A percentile compares a stretch with the other conserved stretches of the same genome.
These are phyloP conservation scores for Fusarium duplospermum DNA, from an alignment of 2,329 filamentous ascomycete genomes.

Conservation along the genomic window DNA sequence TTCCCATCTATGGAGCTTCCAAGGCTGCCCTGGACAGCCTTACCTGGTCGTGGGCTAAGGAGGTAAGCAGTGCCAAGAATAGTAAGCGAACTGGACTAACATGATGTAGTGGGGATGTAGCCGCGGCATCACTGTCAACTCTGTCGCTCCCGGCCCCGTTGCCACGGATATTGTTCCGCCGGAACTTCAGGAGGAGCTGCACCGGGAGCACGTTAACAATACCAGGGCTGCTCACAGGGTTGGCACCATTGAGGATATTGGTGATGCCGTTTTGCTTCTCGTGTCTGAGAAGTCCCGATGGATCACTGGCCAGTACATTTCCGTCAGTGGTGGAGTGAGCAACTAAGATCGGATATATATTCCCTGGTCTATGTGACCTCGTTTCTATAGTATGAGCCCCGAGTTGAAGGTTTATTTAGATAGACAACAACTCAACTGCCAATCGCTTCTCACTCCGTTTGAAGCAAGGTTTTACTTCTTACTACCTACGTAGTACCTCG, in stretches of 20 bases:
- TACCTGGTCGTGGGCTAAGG: conserved; percentile 48
- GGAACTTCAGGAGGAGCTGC: conserved; percentile 31
- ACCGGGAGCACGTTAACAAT: conserved; percentile 32
- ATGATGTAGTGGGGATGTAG: conserved; percentile 46
- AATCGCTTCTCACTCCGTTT: background rate
- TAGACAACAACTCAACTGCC: background rate
- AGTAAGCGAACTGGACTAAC: background rate
- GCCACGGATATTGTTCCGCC: conserved; percentile 47
- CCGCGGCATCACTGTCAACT: conserved; percentile 57
- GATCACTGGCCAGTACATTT: conserved; percentile 27
- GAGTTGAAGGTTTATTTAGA: background rate
- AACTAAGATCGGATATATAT: background rate
- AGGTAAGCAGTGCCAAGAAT: conserved; percentile 41
- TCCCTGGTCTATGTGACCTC: background rate
- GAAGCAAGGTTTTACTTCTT: background rate
- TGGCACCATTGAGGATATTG: conserved; percentile 54
- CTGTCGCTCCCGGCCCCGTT: conserved; percentile 54
- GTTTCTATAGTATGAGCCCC: background rate
- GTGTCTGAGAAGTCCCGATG: conserved; percentile 22
- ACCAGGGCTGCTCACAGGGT: conserved; percentile 48
- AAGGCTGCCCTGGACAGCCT: conserved; percentile 52
- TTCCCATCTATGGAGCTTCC: conserved; percentile 34
- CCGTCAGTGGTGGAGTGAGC: conserved; percentile 14
- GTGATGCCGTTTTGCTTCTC: conserved; percentile 45
- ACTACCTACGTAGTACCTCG: background rate